Conservation (phyloP, 2,329 filamentous ascomycete species). For the Nigrospora oryzae region DNA sequence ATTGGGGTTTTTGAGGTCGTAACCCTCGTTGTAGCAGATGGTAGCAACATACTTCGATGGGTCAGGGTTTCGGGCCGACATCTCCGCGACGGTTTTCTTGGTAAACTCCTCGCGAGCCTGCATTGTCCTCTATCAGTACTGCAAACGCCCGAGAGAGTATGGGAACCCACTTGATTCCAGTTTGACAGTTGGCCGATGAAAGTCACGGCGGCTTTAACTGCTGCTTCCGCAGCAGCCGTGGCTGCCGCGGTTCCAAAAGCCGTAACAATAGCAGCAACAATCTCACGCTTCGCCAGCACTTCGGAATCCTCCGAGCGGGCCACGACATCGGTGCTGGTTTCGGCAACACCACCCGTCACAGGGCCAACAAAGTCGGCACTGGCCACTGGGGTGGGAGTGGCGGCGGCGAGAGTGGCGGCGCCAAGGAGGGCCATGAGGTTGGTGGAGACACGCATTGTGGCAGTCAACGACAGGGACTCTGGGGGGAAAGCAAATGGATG, state of each 20-base stretch:
- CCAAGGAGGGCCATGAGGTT: too few species aligned
- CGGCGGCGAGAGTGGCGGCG: too few species aligned
- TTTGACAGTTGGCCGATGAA: slow-evolving; percentile 5
- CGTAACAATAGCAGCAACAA: too few species aligned
- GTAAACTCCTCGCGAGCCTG: slow-evolving; percentile 9
- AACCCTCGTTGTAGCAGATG: slow-evolving; percentile 11
- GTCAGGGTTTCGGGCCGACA: slow-evolving; percentile 10
- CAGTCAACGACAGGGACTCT: too few species aligned
- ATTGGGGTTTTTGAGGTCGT: slow-evolving; percentile 4
- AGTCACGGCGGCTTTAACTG: not conserved
- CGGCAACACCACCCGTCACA: not conserved
- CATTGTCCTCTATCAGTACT: too few species aligned
- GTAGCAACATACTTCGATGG: slow-evolving; percentile 5
- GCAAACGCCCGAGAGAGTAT: too few species aligned
- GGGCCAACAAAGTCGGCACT: too few species aligned
- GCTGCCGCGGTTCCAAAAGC: not conserved
- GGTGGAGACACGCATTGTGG: too few species aligned
- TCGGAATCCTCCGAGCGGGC: not conserved
- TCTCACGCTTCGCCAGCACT: too few species aligned
- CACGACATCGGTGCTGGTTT: not conserved
- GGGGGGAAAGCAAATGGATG: too few species aligned
- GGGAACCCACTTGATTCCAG: not conserved
- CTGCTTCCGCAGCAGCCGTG: slow-evolving; percentile 5
- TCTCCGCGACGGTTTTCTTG: slow-evolving; percentile 7
- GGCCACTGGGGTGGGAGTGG: too few species aligned